These are phyloP conservation scores for Diphasiastrum complanatum DNA, from an alignment of 83 land plant genomes.

Conservation along the genomic window DNA sequence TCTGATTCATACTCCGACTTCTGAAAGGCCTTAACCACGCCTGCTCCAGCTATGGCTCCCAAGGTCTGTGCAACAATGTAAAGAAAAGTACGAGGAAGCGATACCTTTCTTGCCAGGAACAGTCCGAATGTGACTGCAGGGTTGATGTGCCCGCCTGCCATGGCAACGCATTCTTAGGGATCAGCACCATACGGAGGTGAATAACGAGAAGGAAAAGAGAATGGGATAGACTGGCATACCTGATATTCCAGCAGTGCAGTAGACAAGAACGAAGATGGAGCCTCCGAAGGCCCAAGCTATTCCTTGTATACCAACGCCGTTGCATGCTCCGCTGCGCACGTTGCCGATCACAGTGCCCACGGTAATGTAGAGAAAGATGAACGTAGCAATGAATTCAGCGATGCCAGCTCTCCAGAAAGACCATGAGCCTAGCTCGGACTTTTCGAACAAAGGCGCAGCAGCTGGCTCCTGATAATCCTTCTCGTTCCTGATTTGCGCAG, in stretches of 20 bases:
- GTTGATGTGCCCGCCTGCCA: constrained; percentile 4
- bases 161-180: no score
- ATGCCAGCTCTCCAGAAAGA: constrained; percentile 5
- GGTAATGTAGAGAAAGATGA: constrained; percentile 1
- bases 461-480: constrained; percentile 5
- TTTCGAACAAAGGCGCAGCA: background rate
- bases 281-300: constrained; percentile 1
- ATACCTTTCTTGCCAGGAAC: background rate
- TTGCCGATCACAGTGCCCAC: background rate
- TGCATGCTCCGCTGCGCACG: background rate
- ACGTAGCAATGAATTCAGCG: constrained; percentile 1
- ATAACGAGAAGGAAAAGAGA: no score
- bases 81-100: background rate
- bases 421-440: background rate
- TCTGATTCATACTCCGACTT: background rate
- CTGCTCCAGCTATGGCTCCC: background rate
- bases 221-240: background rate
- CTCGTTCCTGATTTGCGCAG: background rate
- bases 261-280: background rate
- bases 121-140: constrained; percentile 2
- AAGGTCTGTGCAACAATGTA: background rate
- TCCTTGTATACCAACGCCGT: background rate
- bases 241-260: constrained; percentile 2
- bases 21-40: background rate
- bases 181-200: no score